These are phyloP conservation scores for Chaetoceros muelleri DNA, from an alignment of 108 stramenopile genomes.

Conservation along the genomic window DNA sequence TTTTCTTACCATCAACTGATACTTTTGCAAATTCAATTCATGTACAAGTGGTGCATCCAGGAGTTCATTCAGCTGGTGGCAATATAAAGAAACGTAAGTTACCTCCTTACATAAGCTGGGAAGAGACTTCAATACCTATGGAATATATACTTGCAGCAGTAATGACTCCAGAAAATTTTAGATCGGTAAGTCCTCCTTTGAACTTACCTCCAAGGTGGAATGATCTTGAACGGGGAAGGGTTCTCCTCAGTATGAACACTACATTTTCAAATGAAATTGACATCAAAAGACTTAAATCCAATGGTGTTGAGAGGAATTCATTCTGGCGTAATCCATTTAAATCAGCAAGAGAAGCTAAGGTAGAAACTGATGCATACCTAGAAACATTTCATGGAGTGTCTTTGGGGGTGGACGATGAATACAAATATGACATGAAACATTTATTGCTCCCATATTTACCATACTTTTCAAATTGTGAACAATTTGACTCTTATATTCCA, in stretches of 20 bases:
- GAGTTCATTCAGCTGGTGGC: slow-evolving; percentile 15
- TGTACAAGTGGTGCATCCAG: slow-evolving; percentile 29
- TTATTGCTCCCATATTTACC: slow-evolving; percentile 57
- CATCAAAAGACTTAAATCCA: slow-evolving; percentile 17
- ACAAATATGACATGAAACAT: slow-evolving; percentile 26
- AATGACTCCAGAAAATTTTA: slow-evolving; percentile 11
- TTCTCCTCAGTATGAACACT: slow-evolving; percentile 52
- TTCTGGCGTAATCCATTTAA: slow-evolving; percentile 46
- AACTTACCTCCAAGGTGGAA: slow-evolving; percentile 74
- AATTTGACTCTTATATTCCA: slow-evolving; percentile 41
- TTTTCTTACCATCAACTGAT: slow-evolving; percentile 36
- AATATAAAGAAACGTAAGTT: slow-evolving; percentile 28
- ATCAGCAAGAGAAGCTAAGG: slow-evolving; percentile 23
- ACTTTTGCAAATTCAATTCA: slow-evolving; percentile 54
- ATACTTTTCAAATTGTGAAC: slow-evolving; percentile 52
- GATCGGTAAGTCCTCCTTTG: slow-evolving; percentile 36
- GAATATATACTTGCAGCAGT: slow-evolving; percentile 31
- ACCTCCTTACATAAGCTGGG: slow-evolving; percentile 55
- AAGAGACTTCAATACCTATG: slow-evolving; percentile 27
- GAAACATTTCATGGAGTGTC: slow-evolving; percentile 62
- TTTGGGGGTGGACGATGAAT: slow-evolving; percentile 7
- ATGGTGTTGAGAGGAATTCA: slow-evolving; percentile 17
- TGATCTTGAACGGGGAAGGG: slow-evolving; percentile 55
- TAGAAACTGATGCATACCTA: slow-evolving; percentile 52
- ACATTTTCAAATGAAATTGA: slow-evolving; percentile 18